phyloP scores from a whole-genome alignment of 768 basidiomycete species.

The Rhizopogon vulgaris region DNA sequence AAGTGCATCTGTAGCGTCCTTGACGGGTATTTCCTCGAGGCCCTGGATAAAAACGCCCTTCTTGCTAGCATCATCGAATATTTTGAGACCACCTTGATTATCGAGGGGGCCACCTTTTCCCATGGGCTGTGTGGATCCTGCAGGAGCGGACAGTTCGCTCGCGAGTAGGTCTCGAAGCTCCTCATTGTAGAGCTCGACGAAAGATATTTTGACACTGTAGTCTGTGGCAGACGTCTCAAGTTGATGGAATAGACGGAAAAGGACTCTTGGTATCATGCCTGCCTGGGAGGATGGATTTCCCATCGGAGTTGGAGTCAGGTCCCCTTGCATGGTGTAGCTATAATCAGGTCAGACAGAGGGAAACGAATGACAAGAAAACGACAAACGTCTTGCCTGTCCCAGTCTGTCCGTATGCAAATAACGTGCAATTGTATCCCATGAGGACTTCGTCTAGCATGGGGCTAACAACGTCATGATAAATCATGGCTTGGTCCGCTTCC shows the following conservation, averaged over 20 bases:
- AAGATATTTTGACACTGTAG: conserved; percentile 91
- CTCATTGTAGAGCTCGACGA: conserved; percentile 96
- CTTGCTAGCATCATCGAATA: conserved; percentile 89
- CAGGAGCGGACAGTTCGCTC: conserved; percentile 65
- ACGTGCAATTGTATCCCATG: conserved; percentile 91
- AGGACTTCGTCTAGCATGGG: conserved; percentile 94
- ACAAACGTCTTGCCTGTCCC: conserved; percentile 97
- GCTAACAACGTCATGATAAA: conserved; percentile 90
- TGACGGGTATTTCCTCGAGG: conserved; percentile 83
- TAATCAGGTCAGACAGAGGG: conserved; percentile 7
- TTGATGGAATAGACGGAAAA: conserved; percentile 86
- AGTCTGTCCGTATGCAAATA: conserved; percentile 98
- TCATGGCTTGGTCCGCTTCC: conserved; percentile 90
- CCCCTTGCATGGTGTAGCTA: conserved; percentile 97
- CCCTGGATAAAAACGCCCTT: conserved; percentile 92
- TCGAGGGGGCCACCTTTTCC: conserved; percentile 52
- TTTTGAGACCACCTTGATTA: conserved; percentile 61
- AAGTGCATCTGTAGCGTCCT: conserved; percentile 77
- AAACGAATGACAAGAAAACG: not conserved
- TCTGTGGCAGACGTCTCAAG: conserved; percentile 74
- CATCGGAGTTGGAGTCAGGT: conserved; percentile 74
- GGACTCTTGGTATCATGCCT: conserved; percentile 92
- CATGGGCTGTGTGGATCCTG: conserved; percentile 72
- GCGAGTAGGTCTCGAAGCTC: conserved; percentile 92
- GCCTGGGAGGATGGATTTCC: conserved; percentile 86